Conservation (phyloP, 2,329 filamentous ascomycete genomes). For the Alternaria brassicicola region DNA sequence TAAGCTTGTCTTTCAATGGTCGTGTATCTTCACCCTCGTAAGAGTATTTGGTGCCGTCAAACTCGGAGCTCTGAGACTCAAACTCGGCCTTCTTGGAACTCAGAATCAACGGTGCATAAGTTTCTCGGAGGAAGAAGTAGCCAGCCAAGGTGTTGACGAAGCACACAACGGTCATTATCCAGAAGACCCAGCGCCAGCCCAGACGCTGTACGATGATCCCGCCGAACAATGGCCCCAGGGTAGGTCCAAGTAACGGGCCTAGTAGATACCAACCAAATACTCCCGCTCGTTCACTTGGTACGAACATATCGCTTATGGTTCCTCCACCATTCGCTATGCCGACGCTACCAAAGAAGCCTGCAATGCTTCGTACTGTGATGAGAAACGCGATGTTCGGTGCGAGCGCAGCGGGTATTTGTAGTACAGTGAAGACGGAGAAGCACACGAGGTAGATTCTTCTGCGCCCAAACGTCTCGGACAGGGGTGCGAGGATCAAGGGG, state of each 20-base stretch:
- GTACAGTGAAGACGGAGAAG: conserved; percentile 53
- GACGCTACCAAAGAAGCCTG: conserved; percentile 59
- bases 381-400: conserved; percentile 55
- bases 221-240: conserved; percentile 52
- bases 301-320: conserved; percentile 60
- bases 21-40: conserved; percentile 52
- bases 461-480: conserved; percentile 56
- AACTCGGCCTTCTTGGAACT: conserved; percentile 41
- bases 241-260: conserved; percentile 52
- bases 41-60: conserved; percentile 46
- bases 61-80: conserved; percentile 35
- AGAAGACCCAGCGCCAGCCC: conserved; percentile 58
- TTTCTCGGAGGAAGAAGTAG: conserved; percentile 54
- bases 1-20: conserved; percentile 47
- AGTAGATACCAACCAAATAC: conserved; percentile 56
- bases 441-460: conserved; percentile 54
- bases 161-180: conserved; percentile 54
- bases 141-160: conserved; percentile 50
- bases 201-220: conserved; percentile 54
- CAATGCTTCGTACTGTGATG: conserved; percentile 53
- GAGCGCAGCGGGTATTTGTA: conserved; percentile 57
- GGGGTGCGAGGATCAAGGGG: conserved; percentile 54
- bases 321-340: conserved; percentile 60
- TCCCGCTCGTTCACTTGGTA: conserved; percentile 53
- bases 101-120: conserved; percentile 53